Percentiles rank a stretch among this genome's conserved stretches.
These are phyloP conservation scores for Serpula lacrymans DNA, from an alignment of 768 basidiomycete species.

Conservation along the genomic window DNA sequence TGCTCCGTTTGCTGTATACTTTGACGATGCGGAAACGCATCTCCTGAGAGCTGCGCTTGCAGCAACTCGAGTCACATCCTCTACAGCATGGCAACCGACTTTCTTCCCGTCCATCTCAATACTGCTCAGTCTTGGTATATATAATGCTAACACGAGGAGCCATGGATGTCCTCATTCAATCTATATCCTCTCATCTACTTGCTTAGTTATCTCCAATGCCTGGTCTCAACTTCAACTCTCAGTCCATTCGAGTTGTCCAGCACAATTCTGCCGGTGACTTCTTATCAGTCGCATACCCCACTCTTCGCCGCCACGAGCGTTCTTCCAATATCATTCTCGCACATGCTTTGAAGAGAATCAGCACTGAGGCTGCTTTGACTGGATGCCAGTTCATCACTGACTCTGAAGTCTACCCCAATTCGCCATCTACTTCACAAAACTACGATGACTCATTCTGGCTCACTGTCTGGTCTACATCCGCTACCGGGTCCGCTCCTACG, in stretches of 20 bases:
- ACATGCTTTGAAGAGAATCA: conserved; percentile 43
- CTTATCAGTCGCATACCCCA: conserved; percentile 37
- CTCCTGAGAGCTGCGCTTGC: no score
- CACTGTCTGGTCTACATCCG: conserved; percentile 41
- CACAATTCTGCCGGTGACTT: conserved; percentile 40
- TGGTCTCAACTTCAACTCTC: conserved; percentile 23
- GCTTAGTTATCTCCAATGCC: conserved; percentile 19
- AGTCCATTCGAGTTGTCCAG: conserved; percentile 29
- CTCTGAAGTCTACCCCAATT: conserved; percentile 26
- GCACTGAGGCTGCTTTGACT: conserved; percentile 34
- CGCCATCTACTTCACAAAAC: conserved; percentile 15
- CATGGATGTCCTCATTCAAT: no score
- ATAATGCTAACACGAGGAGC: no score
- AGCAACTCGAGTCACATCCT: no score
- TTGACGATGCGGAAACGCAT: no score
- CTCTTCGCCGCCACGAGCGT: conserved; percentile 41
- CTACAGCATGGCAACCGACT: no score
- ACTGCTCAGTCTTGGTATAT: no score
- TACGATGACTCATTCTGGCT: conserved; percentile 41
- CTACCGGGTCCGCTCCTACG: conserved; percentile 20
- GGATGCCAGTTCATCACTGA: conserved; percentile 33
- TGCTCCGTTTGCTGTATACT: no score
- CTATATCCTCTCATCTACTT: conserved; percentile 2
- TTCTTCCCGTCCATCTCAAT: no score
- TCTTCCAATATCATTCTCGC: conserved; percentile 53